Base-by-base conservation (phyloP, 495 filamentous ascomycete genomes). In the Daldinia decipiens region DNA sequence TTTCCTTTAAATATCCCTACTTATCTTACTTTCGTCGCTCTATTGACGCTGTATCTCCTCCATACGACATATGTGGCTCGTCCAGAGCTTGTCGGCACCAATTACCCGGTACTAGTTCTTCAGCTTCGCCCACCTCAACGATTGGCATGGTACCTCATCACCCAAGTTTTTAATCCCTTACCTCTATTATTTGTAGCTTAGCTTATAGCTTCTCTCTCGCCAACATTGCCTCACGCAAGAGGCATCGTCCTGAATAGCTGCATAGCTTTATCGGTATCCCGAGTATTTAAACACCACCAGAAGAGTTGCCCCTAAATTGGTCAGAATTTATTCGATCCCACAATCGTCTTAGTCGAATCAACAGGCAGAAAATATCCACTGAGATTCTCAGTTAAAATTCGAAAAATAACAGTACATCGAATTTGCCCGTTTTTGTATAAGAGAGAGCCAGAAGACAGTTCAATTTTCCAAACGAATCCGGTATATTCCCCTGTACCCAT, bases 1-100 rank as follows among this genome's bases (percentile, higher is more conserved):
- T 34, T 65, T n/a, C 65, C 65, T 58, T 43, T 15, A 53, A 31
- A 56, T 52, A 57, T 65, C 38, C 64, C 64, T 73, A 68, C 58
- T 45, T 73, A 47, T 24, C 17, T 21, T 45, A 58, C 50, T 62
- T 40, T 19, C 12, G 50, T 17, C 55, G 12, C 65, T 38, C 36
- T 17, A 8, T 29, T 47, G 21, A 57, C 51, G 5, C 58, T 4
- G 51, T 68, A 58, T 65, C 50, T 26, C 32, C 58, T 43, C 29
- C 39, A 61, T 59, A 52, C 26, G 8, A 8, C 12, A 47, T 64
- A 59, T 51, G 50, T 32, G 8, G 53, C 29, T 63, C 26, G 38
- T 56, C 11, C 19, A 27, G 21, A 57, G 27, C 24, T 55, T 58
- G 38, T 12, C 24, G 54, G 1, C 65, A 68, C 47, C 59, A 17